Evolutionary conservation across 2,329 filamentous ascomycete species (phyloP), one percentile per base, ranked within the genome.

Genomic region (Hypoxylon sp.): DNA sequence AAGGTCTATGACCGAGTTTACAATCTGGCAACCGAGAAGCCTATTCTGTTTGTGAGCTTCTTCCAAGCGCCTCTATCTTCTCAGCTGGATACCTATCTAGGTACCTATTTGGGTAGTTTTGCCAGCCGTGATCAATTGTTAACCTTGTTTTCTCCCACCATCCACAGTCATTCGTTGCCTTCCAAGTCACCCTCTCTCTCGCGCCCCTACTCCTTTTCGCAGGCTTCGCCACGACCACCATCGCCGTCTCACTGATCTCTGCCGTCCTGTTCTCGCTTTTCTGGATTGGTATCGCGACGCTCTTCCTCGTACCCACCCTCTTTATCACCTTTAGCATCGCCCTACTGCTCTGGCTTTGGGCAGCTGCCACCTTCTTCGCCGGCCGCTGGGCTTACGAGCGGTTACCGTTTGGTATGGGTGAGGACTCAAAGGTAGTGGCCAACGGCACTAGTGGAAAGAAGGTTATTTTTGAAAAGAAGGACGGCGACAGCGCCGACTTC

Each of bases 181-280:
- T 86, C 30, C 92, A 94, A 77, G 74, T 90, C 63, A 77, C 89
- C 64, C 84, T 94, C 68, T 89, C 89, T 13, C 85, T 89, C 63
- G 78, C 92, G 13, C 93, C 93, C 0, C 74, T 94, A 64, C 79
- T 89, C 43, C 80, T 94, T 68, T 95, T 96, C 82, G 69, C 85
- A 61, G 81, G 86, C 72, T 93, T 94, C 82, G 83, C 86, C 60
- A 72, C 90, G 43, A 88, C 87, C 41, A 86, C 90, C 65, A 79
- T 90, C 68, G 78, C 89, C 68, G 86, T 93, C 76, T 86, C 90
- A 14, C 76, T 92, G 43, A 80, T 89, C 45, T 84, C 85, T 30
- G 90, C 89, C 11, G 74, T 92, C 41, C 74, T 89, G 61, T 92
- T 93, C 81, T 86, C 87, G 1, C 83, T 91, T 51, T 89, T 91